Evolutionary conservation across 805 yeast genomes (phyloP), one percentile per base, ranked within the genome.

Genomic region (Saturnispora kantuleensis): DNA sequence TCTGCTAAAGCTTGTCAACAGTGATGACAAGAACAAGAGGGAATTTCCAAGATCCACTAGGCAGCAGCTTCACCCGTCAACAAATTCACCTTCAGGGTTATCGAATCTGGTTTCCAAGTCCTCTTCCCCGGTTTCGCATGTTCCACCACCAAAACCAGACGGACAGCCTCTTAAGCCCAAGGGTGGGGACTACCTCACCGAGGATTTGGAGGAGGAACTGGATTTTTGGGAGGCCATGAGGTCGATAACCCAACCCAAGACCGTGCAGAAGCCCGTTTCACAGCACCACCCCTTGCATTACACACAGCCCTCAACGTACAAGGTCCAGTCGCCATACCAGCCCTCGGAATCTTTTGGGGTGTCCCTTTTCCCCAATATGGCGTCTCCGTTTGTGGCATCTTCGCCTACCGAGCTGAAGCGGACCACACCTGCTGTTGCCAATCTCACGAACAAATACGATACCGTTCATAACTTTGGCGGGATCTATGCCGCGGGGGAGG

Each of bases 181-280:
- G 15, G 28, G 41, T 8, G 36, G 45, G n/a, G 46, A 39, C 18
- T 49, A 55, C 49, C n/a, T 52, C 16, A 45, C 53, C n/a, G 77
- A 70, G 32, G 80, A 73, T 10, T 60, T 70, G 4, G 85, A 78
- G 35, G 86, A 77, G 47, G 86, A 76, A 17, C 52, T 74, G 31
- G 87, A 80, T 56, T 81, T 80, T 56, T 81, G 85, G 83, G 88
- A 81, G 50, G 75, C 78, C 2, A 69, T 81, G 73, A 67, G 81
- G 40, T 69, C 77, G 13, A 56, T 80, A 17, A 74, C 80, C 1
- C 73, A 71, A 37, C 59, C 65, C 5, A 65, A 59, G 31, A 51
- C 53, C 50, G 39, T 52, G 13, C 46, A 44, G 13, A 56, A 54
- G 39, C 79, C 79, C 0, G 78, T 72, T 2, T 71, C 78, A 1